These are phyloP conservation scores for Acacia acuminata DNA, from an alignment of 306 rosid genomes.

Conservation along the genomic window DNA sequence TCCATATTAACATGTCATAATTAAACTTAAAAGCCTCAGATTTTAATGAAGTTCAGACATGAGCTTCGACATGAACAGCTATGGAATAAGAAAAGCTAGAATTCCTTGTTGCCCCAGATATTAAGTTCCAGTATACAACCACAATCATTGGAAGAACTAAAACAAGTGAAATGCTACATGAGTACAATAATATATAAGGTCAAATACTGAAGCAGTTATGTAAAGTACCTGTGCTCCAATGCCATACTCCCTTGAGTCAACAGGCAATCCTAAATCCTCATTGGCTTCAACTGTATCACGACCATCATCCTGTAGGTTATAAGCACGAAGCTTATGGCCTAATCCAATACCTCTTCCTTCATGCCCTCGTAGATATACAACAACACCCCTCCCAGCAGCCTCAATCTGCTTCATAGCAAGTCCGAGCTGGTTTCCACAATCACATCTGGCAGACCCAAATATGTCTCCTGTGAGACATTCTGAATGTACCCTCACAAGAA, in stretches of 20 bases:
- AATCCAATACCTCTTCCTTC: conserved; percentile 98
- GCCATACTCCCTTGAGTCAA: conserved; percentile 96
- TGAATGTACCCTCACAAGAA: conserved; percentile 96
- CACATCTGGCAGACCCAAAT: conserved; percentile 93
- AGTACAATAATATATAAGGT: not conserved
- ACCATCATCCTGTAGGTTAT: conserved; percentile 82
- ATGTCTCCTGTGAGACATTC: conserved; percentile 98
- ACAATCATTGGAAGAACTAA: not conserved
- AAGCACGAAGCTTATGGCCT: conserved; percentile 94
- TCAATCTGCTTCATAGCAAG: conserved; percentile 93
- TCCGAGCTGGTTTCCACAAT: conserved; percentile 88
- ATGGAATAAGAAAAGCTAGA: not conserved
- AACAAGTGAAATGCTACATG: not conserved
- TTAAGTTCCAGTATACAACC: not conserved
- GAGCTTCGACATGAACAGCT: not conserved
- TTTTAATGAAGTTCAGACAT: not conserved
- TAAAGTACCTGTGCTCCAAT: conserved; percentile 85
- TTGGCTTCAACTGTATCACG: conserved; percentile 96
- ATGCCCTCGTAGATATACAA: conserved; percentile 92
- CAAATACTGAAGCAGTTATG: not conserved
- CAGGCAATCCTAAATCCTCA: conserved; percentile 92
- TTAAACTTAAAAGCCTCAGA: not conserved
- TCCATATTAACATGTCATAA: not conserved
- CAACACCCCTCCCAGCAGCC: conserved; percentile 87
- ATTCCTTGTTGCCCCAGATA: conserved; percentile 17